Conservation (phyloP, 75 land plant species). For the Gnetum montanum region DNA sequence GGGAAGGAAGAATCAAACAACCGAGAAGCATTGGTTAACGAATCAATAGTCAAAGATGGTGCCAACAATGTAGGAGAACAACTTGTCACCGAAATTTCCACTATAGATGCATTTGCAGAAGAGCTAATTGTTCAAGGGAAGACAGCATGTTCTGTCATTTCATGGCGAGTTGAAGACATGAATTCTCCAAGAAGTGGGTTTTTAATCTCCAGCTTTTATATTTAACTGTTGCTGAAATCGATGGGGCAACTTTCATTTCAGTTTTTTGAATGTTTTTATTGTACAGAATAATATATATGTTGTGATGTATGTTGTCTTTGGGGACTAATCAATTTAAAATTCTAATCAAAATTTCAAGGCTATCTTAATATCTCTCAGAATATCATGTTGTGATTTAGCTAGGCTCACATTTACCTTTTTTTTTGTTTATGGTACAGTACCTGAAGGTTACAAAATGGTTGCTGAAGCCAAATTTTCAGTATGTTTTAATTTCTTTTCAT, state of each 20-base stretch:
- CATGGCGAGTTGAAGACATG: slow-evolving; percentile 33
- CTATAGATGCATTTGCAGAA: not conserved
- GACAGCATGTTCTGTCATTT: not conserved
- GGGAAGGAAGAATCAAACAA: not conserved
- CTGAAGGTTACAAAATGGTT: slow-evolving; percentile 52
- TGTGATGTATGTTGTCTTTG: too few species aligned
- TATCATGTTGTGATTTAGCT: too few species aligned
- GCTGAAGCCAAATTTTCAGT: slow-evolving; percentile 78
- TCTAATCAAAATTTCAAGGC: too few species aligned
- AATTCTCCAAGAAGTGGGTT: slow-evolving; percentile 54
- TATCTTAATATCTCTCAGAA: too few species aligned
- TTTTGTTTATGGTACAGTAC: slow-evolving; percentile 40
- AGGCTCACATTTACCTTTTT: not conserved
- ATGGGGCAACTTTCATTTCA: too few species aligned
- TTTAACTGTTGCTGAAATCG: too few species aligned
- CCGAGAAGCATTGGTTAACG: slow-evolving; percentile 1
- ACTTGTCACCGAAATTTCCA: not conserved
- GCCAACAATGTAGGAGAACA: not conserved
- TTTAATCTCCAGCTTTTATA: too few species aligned
- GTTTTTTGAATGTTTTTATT: too few species aligned
- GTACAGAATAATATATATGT: too few species aligned
- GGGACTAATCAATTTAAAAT: too few species aligned
- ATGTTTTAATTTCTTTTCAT: slow-evolving; percentile 11
- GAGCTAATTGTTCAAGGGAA: not conserved
- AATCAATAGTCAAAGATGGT: not conserved